phyloP scores from a whole-genome alignment of 208 protist genomes.

The Angomonas ambiguus region DNA sequence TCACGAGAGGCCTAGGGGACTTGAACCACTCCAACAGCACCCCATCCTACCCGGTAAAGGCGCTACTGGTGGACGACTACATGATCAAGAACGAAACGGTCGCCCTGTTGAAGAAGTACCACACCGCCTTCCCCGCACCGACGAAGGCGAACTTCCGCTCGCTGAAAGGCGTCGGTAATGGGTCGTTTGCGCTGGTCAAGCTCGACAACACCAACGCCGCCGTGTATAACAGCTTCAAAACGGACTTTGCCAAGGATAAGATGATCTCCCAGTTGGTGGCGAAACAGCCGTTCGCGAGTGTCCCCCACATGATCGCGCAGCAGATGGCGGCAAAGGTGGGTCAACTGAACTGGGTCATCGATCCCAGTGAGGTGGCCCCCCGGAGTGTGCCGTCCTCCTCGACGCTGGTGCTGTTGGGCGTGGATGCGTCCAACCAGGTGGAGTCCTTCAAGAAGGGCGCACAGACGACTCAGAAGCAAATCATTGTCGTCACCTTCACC shows the following conservation, averaged over 20 bases:
- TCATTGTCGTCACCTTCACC: conserved; percentile 39
- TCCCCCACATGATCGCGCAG: conserved; percentile 49
- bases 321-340: conserved; percentile 51
- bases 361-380: conserved; percentile 21
- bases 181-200: neutral
- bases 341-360: conserved; percentile 36
- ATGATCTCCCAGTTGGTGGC: conserved; percentile 46
- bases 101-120: conserved; percentile 25
- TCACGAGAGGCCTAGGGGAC: conserved; percentile 23
- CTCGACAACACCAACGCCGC: neutral
- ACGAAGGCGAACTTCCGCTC: conserved; percentile 8
- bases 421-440: conserved; percentile 25
- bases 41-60: conserved; percentile 12
- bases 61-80: conserved; percentile 34
- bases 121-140: conserved; percentile 22
- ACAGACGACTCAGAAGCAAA: conserved; percentile 12
- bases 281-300: conserved; percentile 19
- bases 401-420: conserved; percentile 39
- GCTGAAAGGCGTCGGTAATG: conserved; percentile 13
- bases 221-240: neutral
- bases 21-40: conserved; percentile 18
- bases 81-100: conserved; percentile 5
- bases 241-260: neutral
- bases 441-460: conserved; percentile 10
- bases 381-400: neutral